Percentiles rank a stretch among this genome's conserved stretches.
Evolutionary conservation across 768 basidiomycete species (phyloP).

Genomic region (Mycena sanguinolenta): DNA sequence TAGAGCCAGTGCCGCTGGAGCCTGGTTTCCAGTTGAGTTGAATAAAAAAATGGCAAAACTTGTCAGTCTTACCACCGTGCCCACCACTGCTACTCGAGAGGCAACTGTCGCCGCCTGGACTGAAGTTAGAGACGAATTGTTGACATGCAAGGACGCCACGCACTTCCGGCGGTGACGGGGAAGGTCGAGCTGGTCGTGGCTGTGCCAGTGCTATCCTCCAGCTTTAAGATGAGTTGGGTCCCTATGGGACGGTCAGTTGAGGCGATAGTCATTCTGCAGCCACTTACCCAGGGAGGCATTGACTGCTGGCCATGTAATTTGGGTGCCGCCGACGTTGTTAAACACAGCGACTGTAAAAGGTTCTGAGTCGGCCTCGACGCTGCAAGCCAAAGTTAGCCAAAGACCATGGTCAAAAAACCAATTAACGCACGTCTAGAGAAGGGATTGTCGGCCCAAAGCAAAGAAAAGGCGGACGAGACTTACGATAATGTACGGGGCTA

Average conservation of each 20-base stretch:
- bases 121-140: conserved; percentile 26
- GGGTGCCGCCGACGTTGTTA: conserved; percentile 53
- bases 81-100: conserved; percentile 39
- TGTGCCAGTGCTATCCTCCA: conserved; percentile 73
- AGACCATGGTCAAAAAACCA: background rate
- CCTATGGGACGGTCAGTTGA: background rate
- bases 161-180: conserved; percentile 63
- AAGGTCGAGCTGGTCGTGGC: conserved; percentile 65
- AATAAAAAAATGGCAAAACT: too few relatives aligned
- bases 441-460: background rate
- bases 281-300: conserved; percentile 63
- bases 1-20: too few relatives aligned
- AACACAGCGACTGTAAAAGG: conserved; percentile 65
- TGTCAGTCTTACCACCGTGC: too few relatives aligned
- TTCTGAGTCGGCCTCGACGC: conserved; percentile 63
- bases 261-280: too few relatives aligned
- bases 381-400: conserved; percentile 41
- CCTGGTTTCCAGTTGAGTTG: too few relatives aligned
- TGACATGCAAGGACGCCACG: conserved; percentile 40
- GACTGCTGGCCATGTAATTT: conserved; percentile 64
- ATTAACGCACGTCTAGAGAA: conserved; percentile 52
- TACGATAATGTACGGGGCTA: conserved; percentile 78
- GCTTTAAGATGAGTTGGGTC: conserved; percentile 66
- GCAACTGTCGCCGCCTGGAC: conserved; percentile 46
- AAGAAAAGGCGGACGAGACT: conserved; percentile 44